Conservation (phyloP, 2,329 filamentous ascomycete species). For the Hypoxylon sp. region DNA sequence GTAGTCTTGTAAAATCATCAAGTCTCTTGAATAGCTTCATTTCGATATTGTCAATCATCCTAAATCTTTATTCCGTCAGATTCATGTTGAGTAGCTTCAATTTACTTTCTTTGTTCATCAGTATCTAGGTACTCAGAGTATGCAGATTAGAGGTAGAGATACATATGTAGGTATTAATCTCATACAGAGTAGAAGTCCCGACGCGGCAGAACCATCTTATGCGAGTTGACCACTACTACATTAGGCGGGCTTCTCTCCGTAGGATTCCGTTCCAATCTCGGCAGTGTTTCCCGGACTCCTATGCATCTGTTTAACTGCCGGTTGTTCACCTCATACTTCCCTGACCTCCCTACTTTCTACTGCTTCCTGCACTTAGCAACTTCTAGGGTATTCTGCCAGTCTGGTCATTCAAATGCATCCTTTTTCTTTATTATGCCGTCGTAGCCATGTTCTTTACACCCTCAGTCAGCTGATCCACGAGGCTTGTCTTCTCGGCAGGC, state of each 20-base stretch:
- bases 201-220: constrained; percentile 26
- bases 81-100: background rate
- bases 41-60: background rate
- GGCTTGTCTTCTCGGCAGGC: constrained; percentile 33
- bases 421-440: constrained; percentile 19
- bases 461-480: constrained; percentile 45
- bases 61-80: constrained; percentile 2
- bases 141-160: constrained; percentile 5
- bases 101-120: background rate
- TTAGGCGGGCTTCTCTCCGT: constrained; percentile 32
- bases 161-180: constrained; percentile 9
- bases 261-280: constrained; percentile 43
- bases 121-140: background rate
- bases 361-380: constrained; percentile 13
- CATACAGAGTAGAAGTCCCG: constrained; percentile 26
- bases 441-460: constrained; percentile 45
- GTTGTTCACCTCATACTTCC: constrained; percentile 23
- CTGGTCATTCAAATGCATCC: constrained; percentile 13
- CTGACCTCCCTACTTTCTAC: constrained; percentile 3
- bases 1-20: background rate
- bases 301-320: constrained; percentile 25
- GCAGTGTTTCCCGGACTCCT: constrained; percentile 25
- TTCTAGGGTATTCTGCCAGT: constrained; percentile 21
- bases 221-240: constrained; percentile 35
- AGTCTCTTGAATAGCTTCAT: background rate